These are phyloP conservation scores for Sarocladium strictum DNA, from an alignment of 2,329 filamentous ascomycete genomes.

Conservation along the genomic window DNA sequence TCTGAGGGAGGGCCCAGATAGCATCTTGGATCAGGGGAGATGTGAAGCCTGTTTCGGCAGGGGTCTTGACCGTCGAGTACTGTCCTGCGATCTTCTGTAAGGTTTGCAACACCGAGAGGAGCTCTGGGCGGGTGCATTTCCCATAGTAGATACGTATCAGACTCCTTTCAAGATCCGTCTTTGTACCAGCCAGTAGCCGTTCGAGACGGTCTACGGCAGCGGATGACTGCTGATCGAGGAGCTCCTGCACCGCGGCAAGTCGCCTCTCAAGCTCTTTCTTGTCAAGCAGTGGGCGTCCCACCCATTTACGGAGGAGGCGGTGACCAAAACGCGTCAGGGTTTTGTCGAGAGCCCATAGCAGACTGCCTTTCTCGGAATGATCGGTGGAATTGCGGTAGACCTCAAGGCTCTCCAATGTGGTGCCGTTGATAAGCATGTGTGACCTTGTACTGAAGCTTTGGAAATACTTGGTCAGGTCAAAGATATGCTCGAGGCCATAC, in stretches of 20 bases:
- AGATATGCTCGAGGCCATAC: constrained; percentile 91
- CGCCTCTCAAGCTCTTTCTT: constrained; percentile 68
- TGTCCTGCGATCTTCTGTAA: constrained; percentile 76
- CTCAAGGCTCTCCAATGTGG: constrained; percentile 87
- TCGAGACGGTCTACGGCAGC: constrained; percentile 67
- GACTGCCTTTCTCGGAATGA: constrained; percentile 73
- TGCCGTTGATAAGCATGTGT: constrained; percentile 94
- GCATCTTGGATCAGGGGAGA: constrained; percentile 66
- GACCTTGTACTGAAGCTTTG: constrained; percentile 89
- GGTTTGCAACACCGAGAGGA: constrained; percentile 78
- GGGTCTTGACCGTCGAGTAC: constrained; percentile 60
- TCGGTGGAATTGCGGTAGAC: constrained; percentile 95
- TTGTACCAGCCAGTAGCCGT: constrained; percentile 63
- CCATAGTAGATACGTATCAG: constrained; percentile 96
- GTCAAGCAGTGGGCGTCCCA: constrained; percentile 83
- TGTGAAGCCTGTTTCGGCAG: constrained; percentile 64
- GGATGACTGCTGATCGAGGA: constrained; percentile 63
- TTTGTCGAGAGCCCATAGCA: constrained; percentile 94
- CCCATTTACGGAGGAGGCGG: constrained; percentile 86
- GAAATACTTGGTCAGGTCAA: constrained; percentile 95
- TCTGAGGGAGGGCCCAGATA: constrained; percentile 68
- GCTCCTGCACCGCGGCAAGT: constrained; percentile 78
- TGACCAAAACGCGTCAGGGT: constrained; percentile 87
- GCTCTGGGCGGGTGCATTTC: constrained; percentile 85
- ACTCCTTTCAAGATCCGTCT: constrained; percentile 82